Conservation (phyloP, 179 eudicot genomes). For the Heliamphora pulchella region DNA sequence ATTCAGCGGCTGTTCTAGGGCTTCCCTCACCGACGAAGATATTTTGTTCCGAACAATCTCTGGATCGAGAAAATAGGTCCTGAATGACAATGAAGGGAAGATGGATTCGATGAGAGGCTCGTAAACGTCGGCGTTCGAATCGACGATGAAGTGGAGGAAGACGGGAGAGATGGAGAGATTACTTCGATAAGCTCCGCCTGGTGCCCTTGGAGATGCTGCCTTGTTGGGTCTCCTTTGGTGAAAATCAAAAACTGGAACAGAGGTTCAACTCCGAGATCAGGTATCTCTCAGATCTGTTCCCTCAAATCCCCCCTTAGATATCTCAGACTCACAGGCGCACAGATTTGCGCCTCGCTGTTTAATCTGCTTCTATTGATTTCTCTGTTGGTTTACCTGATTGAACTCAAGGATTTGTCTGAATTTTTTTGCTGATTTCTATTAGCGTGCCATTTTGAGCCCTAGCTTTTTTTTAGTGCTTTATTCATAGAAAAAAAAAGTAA, state of each 20-base stretch:
- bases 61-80: constrained; percentile 52
- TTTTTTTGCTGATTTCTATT: too few relatives aligned
- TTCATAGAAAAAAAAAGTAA: too few relatives aligned
- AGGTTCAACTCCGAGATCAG: constrained; percentile 96
- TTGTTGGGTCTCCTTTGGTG: constrained; percentile 95
- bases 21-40: constrained; percentile 62
- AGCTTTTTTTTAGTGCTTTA: too few relatives aligned
- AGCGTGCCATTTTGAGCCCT: too few relatives aligned
- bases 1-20: constrained; percentile 70
- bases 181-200: constrained; percentile 67
- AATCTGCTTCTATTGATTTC: too few relatives aligned
- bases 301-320: too few relatives aligned
- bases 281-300: constrained; percentile 19
- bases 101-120: constrained; percentile 59
- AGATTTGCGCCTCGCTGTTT: too few relatives aligned
- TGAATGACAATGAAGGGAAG: constrained; percentile 55
- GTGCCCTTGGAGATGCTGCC: constrained; percentile 72
- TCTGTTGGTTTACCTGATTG: too few relatives aligned
- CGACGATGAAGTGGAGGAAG: too few relatives aligned
- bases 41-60: constrained; percentile 41
- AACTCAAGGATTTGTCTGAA: too few relatives aligned
- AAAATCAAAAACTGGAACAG: constrained; percentile 66
- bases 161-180: constrained; percentile 47
- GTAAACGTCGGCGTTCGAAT: too few relatives aligned
- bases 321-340: too few relatives aligned